Evolutionary conservation across 78 protist species (phyloP).

Genomic region (Guillardia theta): DNA sequence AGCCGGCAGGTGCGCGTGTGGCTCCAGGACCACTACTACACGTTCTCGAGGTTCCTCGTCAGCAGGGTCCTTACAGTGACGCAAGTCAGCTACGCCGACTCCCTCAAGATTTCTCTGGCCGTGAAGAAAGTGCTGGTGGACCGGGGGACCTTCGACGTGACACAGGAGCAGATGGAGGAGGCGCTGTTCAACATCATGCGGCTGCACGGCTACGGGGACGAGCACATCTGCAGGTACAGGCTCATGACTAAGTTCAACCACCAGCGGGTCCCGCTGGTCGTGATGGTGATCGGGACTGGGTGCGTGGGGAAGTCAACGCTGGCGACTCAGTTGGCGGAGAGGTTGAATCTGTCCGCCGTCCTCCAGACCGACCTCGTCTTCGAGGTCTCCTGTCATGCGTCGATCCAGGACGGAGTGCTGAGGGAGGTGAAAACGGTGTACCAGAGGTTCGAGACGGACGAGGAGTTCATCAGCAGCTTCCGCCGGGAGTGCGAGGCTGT

Average conservation of each 20-base stretch:
- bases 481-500: background rate
- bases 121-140: slow-evolving; percentile 16
- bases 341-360: background rate
- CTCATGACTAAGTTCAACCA: slow-evolving; percentile 4
- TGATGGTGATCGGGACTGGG: background rate
- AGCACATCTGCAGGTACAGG: background rate
- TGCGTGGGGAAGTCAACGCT: slow-evolving; percentile 22
- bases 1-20: slow-evolving; percentile 36
- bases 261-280: background rate
- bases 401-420: too few species aligned
- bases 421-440: too few species aligned
- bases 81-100: slow-evolving; percentile 13
- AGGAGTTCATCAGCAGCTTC: background rate
- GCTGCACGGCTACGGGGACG: background rate
- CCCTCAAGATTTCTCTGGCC: background rate
- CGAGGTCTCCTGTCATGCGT: too few species aligned
- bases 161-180: background rate
- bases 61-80: slow-evolving; percentile 17
- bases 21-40: slow-evolving; percentile 35
- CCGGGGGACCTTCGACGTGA: background rate
- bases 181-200: background rate
- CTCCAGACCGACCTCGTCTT: slow-evolving; percentile 30
- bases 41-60: slow-evolving; percentile 19
- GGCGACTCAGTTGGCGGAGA: slow-evolving; percentile 32
- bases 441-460: background rate